These are phyloP conservation scores for Pseudodiploospora longispora DNA, from an alignment of 2,329 filamentous ascomycete genomes.

Conservation along the genomic window DNA sequence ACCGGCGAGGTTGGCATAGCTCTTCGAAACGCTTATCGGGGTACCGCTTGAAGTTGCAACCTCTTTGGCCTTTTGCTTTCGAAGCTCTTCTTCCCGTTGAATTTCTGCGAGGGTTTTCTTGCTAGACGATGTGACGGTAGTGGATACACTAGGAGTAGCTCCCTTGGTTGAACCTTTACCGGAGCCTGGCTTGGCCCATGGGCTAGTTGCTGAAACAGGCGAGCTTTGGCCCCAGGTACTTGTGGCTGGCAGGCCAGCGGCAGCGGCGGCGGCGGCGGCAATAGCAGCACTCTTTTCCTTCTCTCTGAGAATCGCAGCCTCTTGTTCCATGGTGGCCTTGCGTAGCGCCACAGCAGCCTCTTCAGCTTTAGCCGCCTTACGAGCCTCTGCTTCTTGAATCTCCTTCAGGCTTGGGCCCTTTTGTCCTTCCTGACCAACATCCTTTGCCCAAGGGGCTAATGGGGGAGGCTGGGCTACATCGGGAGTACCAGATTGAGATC, in stretches of 20 bases:
- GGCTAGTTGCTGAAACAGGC: constrained; percentile 56
- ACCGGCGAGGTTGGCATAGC: constrained; percentile 88
- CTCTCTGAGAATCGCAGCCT: constrained; percentile 52
- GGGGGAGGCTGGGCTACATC: constrained; percentile 55
- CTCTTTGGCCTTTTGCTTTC: constrained; percentile 64
- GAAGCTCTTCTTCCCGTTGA: constrained; percentile 81
- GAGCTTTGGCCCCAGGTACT: constrained; percentile 84
- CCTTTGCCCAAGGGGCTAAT: constrained; percentile 91
- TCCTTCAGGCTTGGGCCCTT: constrained; percentile 91
- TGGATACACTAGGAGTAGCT: constrained; percentile 15
- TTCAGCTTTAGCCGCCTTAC: constrained; percentile 83
- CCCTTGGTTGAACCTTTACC: constrained; percentile 36
- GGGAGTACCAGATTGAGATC: constrained; percentile 74
- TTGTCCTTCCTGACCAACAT: constrained; percentile 58
- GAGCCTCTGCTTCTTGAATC: constrained; percentile 92
- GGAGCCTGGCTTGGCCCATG: constrained; percentile 59
- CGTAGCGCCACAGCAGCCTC: constrained; percentile 71
- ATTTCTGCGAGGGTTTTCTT: constrained; percentile 96
- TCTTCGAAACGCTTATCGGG: constrained; percentile 58
- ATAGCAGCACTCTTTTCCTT: constrained; percentile 44
- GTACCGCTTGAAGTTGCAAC: constrained; percentile 35
- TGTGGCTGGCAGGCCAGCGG: constrained; percentile 73
- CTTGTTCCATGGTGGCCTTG: constrained; percentile 72
- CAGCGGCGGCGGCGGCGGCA: constrained; percentile 44
- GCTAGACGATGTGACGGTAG: constrained; percentile 23